phyloP scores from a whole-genome alignment of 2,329 filamentous ascomycete species.

The Magnaporthiopsis incrustans region DNA sequence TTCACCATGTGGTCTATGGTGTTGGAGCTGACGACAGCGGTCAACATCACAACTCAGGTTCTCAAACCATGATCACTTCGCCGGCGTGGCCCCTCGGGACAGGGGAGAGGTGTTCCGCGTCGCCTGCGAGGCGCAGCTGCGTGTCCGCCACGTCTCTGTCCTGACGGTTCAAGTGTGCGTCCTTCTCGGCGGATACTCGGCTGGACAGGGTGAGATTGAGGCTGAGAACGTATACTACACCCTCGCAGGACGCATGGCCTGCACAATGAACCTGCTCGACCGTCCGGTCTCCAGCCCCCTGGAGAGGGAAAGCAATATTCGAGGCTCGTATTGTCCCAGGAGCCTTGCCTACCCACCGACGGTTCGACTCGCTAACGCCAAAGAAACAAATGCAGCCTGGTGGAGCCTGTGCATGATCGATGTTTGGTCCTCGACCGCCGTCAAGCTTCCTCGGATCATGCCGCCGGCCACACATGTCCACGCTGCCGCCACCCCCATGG shows the following conservation, averaged over 20 bases:
- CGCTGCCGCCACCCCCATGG: slow-evolving; percentile 21
- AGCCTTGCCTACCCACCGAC: neutral
- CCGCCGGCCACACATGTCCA: slow-evolving; percentile 12
- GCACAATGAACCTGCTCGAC: slow-evolving; percentile 27
- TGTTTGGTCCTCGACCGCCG: slow-evolving; percentile 28
- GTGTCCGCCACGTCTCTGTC: slow-evolving; percentile 27
- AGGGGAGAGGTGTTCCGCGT: slow-evolving; percentile 15
- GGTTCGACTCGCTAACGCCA: too few relatives aligned
- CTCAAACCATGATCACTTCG: slow-evolving; percentile 15
- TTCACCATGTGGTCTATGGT: too few relatives aligned
- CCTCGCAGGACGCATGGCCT: slow-evolving; percentile 27
- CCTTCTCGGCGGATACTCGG: slow-evolving; percentile 24
- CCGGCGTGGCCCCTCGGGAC: slow-evolving; percentile 15
- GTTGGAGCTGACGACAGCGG: too few relatives aligned
- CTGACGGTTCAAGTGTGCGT: slow-evolving; percentile 30
- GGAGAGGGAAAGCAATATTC: slow-evolving; percentile 26
- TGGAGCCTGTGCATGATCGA: slow-evolving; percentile 34
- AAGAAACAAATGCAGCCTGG: slow-evolving; percentile 19
- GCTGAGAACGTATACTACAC: slow-evolving; percentile 30
- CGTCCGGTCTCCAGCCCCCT: slow-evolving; percentile 18
- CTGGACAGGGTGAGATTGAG: slow-evolving; percentile 25
- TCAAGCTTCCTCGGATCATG: slow-evolving; percentile 25
- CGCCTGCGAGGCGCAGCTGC: slow-evolving; percentile 19
- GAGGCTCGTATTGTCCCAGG: slow-evolving; percentile 16
- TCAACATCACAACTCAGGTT: slow-evolving; percentile 11